These are phyloP conservation scores for Paspalum vaginatum DNA, from an alignment of 176 grass and related monocot genomes.

Conservation along the genomic window DNA sequence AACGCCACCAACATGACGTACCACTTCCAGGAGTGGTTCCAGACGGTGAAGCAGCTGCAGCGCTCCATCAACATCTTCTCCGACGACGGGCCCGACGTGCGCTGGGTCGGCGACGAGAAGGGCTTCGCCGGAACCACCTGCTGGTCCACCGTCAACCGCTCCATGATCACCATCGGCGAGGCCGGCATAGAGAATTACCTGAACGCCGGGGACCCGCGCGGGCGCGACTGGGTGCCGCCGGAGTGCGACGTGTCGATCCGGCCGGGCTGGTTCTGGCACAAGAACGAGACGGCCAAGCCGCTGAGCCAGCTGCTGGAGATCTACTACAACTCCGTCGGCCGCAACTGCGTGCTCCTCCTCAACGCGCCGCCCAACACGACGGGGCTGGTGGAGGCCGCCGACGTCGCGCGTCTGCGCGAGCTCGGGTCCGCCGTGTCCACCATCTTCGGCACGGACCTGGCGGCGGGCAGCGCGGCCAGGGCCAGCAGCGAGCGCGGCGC, in stretches of 20 bases:
- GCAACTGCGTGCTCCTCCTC: constrained; percentile 94
- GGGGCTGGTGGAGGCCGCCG: constrained; percentile 61
- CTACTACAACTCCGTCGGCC: constrained; percentile 93
- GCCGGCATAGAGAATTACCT: constrained; percentile 75
- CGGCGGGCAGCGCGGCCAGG: constrained; percentile 50
- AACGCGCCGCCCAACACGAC: constrained; percentile 88
- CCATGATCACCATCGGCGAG: constrained; percentile 75
- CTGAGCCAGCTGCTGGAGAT: constrained; percentile 64
- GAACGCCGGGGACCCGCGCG: constrained; percentile 70
- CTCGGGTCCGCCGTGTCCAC: constrained; percentile 58
- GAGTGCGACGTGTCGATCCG: constrained; percentile 98
- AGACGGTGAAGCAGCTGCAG: constrained; percentile 82
- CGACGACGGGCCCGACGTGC: constrained; percentile 82
- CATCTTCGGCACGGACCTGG: constrained; percentile 72
- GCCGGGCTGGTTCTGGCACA: constrained; percentile 96
- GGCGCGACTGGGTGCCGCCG: constrained; percentile 83
- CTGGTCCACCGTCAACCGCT: constrained; percentile 88
- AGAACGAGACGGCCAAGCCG: constrained; percentile 85
- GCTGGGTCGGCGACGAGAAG: constrained; percentile 94
- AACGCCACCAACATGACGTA: constrained; percentile 89
- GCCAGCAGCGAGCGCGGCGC: constrained; percentile 79
- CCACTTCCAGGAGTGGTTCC: constrained; percentile 90
- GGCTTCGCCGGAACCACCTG: constrained; percentile 77
- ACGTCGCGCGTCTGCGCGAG: constrained; percentile 67
- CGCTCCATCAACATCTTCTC: constrained; percentile 94